These are phyloP conservation scores for Salvia miltiorrhiza DNA, from an alignment of 257 asterid species.

Conservation along the genomic window DNA sequence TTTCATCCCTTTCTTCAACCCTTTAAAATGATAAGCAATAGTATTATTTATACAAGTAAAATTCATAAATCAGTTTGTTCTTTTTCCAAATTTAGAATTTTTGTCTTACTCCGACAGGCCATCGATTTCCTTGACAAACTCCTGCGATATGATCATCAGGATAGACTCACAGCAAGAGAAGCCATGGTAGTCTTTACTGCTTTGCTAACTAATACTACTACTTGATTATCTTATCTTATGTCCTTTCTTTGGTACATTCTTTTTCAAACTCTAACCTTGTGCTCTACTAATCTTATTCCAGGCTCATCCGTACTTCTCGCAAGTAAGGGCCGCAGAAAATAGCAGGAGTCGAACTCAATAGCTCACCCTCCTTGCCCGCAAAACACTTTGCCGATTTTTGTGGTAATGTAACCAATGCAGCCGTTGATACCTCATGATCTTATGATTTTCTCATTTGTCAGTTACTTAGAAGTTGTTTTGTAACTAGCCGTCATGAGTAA, in stretches of 20 bases:
- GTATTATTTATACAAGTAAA: not conserved
- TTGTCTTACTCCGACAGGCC: constrained; percentile 27
- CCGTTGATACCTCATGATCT: not conserved
- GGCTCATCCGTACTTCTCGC: constrained; percentile 48
- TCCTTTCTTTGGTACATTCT: not conserved
- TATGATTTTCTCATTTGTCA: constrained; percentile 2
- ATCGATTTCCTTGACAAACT: constrained; percentile 86
- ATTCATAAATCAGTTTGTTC: not conserved
- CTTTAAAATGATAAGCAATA: not conserved
- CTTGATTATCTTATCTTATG: not conserved
- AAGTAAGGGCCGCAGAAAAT: constrained; percentile 53
- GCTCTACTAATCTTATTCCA: constrained; percentile 7
- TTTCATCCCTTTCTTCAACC: not conserved
- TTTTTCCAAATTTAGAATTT: constrained; percentile 1
- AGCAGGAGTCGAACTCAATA: constrained; percentile 46
- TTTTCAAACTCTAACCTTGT: not conserved
- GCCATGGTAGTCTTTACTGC: constrained; percentile 57
- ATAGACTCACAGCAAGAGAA: constrained; percentile 88
- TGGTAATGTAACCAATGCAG: constrained; percentile 13
- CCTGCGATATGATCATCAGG: constrained; percentile 89
- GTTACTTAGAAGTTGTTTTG: constrained; percentile 7
- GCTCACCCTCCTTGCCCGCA: constrained; percentile 3
- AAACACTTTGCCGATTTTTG: not conserved
- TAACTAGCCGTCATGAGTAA: not conserved
- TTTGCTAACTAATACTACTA: not conserved